Evolutionary conservation across 208 protist species (phyloP), one percentile per base, ranked within the genome.

Genomic region (Trypanosoma theileri): DNA sequence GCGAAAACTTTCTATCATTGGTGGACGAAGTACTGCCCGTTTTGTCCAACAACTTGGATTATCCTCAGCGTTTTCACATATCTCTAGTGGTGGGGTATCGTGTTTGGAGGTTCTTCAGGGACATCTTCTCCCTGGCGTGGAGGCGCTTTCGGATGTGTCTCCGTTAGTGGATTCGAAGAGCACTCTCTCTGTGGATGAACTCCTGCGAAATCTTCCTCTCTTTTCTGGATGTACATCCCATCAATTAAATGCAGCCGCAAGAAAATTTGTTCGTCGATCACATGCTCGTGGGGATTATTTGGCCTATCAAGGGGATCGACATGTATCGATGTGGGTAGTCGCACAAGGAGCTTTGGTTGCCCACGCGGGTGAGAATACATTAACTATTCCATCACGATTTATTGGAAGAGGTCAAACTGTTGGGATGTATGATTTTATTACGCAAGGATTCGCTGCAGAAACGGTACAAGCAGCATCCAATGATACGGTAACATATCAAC

Each of bases 71-170:
- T 73, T 99, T 16, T 85, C 84, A 54, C 98, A 99, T 74, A 86
- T 99, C 42, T 97, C 88, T n/a, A 99, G 98, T 66, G 98, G 98
- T 55, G 98, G 98, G 50, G 92, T 98, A 56, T 96, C 98, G 17
- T 98, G 88, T 19, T 86, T 99, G 21, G 98, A 99, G 76, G 83
- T 99, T 8, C 85, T 99, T 7, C 96, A 99, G 77, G 98, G 98
- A 21, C 79, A 85, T 52, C 73, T 82, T 28, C 79, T 98, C 24
- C 93, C 92, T 19, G 96, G 92, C 51, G 78, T 98, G 19, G 83
- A 86, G 71, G 80, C 89, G 28, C 84, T 98, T 26, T 87, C 85
- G n/a, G 91, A 96, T 60, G 74, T 79, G 16, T 48, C 69, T 3
- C 69, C 77, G 11, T 53, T 71, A 21, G 56, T 79, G 44, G 80